Base-by-base conservation (phyloP, 805 yeast genomes). In the Schizosaccharomyces cryophilus region DNA sequence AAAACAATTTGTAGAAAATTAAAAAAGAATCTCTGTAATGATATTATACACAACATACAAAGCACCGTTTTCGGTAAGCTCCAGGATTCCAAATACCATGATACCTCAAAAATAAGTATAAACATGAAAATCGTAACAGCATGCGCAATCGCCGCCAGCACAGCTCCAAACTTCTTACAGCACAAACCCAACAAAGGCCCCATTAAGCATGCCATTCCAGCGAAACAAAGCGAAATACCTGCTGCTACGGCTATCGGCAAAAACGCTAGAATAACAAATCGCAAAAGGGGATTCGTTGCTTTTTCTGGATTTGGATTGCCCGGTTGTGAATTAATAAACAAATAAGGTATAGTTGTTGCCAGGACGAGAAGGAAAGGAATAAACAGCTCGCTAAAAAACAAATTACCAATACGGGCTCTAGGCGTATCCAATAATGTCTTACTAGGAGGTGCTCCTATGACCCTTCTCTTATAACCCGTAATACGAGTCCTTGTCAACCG, bases 41-140 rank as follows among this genome's bases (percentile, higher is more conserved):
- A 85, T 65, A 90, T 78, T 79, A 83, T 81, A 45, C 95, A 81
- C 63, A 83, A 77, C 66, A 88, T 75, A 72, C 97, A 97, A 65
- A 89, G 73, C 73, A 93, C 77, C 80, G 87, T 84, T 74, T 87
- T 84, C 38, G 84, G 77, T 70, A 93, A 93, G 68, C 77, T 78
- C 84, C 93, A 93, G 66, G 95, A 89, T 77, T 89, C 95, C 71
- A 88, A 73, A 64, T 87, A 94, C 98, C 98, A 93, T 89, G 93
- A 84, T 63, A 89, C 86, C 73, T 90, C 85, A 76, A 87, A 90
- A 79, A 87, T 86, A 51, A 84, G 76, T 66, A 93, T 75, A 76
- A 90, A 94, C 65, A 87, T 76, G 67, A 94, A 72, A 61, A 94
- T 96, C 19, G 96, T 88, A 68, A 87, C 77, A 75, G 95, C 96